Percentiles rank a stretch among this genome's conserved stretches.
Conservation (phyloP, 2,329 filamentous ascomycete species). For the Pseudogymnoascus sp. region DNA sequence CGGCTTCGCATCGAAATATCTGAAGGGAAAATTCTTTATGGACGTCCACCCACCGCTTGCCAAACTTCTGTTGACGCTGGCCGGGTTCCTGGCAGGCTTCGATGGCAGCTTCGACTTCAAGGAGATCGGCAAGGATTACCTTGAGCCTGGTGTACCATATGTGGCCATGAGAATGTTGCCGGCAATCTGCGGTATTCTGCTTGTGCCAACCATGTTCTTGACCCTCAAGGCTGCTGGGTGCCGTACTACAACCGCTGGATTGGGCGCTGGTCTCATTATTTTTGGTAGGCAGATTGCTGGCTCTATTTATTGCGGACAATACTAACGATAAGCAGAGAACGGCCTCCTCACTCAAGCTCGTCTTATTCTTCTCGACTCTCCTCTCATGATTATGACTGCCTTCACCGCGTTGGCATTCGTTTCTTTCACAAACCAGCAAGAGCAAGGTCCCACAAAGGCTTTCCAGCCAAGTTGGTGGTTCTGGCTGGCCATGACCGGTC, state of each 20-base stretch:
- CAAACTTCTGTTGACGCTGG: constrained; percentile 91
- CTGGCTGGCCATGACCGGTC: constrained; percentile 80
- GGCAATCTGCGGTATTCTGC: constrained; percentile 77
- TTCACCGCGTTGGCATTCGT: constrained; percentile 84
- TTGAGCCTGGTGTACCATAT: constrained; percentile 91
- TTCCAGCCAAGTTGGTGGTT: constrained; percentile 96
- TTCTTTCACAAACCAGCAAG: constrained; percentile 94
- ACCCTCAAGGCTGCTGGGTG: constrained; percentile 88
- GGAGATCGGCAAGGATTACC: constrained; percentile 97
- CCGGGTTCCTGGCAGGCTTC: constrained; percentile 91
- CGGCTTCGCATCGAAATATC: constrained; percentile 97
- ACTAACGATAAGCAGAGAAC: constrained; percentile 59
- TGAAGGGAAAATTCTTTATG: constrained; percentile 99
- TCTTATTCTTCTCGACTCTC: constrained; percentile 91
- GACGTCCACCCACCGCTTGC: constrained; percentile 97
- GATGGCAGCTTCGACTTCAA: constrained; percentile 97
- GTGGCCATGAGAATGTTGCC: constrained; percentile 95
- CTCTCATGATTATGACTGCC: constrained; percentile 85
- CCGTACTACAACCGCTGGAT: constrained; percentile 71
- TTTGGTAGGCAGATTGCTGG: constrained; percentile 56
- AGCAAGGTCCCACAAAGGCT: constrained; percentile 79
- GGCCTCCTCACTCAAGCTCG: constrained; percentile 91
- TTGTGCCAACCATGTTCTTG: constrained; percentile 88
- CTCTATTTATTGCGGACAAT: background rate
- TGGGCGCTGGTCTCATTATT: constrained; percentile 80